A percentile compares a stretch with the other conserved stretches of the same genome.
phyloP scores from a whole-genome alignment of 345 rosid genomes.

The Eucalyptus tenuipes region DNA sequence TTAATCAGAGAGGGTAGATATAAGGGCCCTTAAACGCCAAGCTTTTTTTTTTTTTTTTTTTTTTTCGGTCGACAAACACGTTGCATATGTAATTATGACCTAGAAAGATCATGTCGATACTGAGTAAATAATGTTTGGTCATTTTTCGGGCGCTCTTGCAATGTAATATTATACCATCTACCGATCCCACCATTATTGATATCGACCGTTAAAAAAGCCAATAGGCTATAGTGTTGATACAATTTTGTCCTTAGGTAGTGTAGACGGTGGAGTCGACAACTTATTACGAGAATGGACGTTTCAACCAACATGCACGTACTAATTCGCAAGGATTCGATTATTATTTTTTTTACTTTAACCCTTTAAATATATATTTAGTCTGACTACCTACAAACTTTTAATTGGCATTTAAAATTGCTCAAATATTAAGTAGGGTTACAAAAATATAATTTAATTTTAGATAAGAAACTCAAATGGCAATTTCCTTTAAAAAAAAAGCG shows the following conservation, averaged over 20 bases:
- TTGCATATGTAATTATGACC: background rate
- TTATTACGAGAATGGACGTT: background rate
- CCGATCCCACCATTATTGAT: background rate
- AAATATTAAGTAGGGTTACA: background rate
- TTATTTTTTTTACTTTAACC: background rate
- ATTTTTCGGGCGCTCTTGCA: background rate
- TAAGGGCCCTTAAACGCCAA: background rate
- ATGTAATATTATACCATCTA: background rate
- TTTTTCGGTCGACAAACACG: fast-evolving
- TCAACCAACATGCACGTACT: background rate
- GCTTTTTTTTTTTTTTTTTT: too few relatives aligned
- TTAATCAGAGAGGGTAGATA: background rate
- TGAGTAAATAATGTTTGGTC: background rate
- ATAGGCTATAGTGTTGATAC: background rate
- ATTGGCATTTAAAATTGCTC: background rate
- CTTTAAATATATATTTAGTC: background rate
- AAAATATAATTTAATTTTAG: background rate
- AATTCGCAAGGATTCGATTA: background rate
- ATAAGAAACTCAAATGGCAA: background rate
- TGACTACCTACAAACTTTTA: fast-evolving
- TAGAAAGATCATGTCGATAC: background rate
- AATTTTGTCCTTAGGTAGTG: background rate
- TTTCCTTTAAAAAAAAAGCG: background rate
- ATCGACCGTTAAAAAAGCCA: background rate
- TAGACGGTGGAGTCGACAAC: background rate